phyloP scores from a whole-genome alignment of 345 rosid species.

The Eutrema japonicum region DNA sequence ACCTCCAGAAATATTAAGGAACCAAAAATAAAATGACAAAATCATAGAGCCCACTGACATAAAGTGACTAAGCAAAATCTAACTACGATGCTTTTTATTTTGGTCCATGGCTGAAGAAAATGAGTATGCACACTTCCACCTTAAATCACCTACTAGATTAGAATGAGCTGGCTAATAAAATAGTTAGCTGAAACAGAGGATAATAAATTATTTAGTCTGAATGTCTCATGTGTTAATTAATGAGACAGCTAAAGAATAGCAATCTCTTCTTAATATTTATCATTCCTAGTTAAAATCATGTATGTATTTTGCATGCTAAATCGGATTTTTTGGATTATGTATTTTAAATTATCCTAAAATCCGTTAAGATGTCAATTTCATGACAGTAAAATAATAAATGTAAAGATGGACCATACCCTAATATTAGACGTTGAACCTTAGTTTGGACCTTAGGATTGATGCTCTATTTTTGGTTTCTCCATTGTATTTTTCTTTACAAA shows the following conservation, averaged over 20 bases:
- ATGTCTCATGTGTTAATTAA: not conserved
- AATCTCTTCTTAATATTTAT: not conserved
- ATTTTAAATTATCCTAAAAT: constrained; percentile 10
- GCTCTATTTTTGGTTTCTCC: constrained; percentile 6
- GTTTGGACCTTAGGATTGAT: constrained; percentile 1
- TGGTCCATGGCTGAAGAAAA: constrained; percentile 24
- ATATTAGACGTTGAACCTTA: constrained; percentile 23
- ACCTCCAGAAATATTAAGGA: constrained; percentile 7
- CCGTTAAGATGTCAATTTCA: constrained; percentile 7
- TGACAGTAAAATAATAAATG: constrained; percentile 7
- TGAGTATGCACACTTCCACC: constrained; percentile 2
- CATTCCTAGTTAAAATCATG: not conserved
- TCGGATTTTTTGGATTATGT: constrained; percentile 6
- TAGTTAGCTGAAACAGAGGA: not conserved
- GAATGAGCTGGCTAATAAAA: not conserved
- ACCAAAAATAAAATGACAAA: constrained; percentile 29
- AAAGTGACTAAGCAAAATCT: constrained; percentile 41
- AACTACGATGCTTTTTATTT: constrained; percentile 23
- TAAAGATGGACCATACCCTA: constrained; percentile 35
- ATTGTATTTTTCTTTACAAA: not conserved
- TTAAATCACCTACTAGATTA: not conserved
- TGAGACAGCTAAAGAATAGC: not conserved
- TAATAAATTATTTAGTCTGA: not conserved
- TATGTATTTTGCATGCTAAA: not conserved
- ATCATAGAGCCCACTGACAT: constrained; percentile 41